Percentiles rank a stretch among this genome's conserved stretches.
Conservation (phyloP, 768 basidiomycete genomes). For the Trametes cubensis region DNA sequence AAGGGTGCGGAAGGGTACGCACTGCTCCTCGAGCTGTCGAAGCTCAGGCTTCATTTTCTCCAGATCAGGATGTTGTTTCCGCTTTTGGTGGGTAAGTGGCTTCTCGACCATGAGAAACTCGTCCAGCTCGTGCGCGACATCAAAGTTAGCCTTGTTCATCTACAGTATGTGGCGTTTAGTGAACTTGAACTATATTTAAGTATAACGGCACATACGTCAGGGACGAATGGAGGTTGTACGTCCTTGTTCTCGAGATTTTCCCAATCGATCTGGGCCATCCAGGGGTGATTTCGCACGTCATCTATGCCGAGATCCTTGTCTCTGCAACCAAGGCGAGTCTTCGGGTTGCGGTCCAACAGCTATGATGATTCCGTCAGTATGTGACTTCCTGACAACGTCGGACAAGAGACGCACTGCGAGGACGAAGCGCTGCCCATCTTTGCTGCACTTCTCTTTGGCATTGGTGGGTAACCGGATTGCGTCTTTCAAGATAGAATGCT, state of each 20-base stretch:
- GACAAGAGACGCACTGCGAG: constrained; percentile 54
- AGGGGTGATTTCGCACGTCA: constrained; percentile 80
- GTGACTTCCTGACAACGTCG: not conserved
- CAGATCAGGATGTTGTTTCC: constrained; percentile 89
- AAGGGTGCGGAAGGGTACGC: constrained; percentile 34
- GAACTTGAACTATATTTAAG: not conserved
- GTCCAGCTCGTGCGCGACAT: constrained; percentile 95
- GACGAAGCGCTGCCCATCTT: constrained; percentile 66
- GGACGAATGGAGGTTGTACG: constrained; percentile 80
- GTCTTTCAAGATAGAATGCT: constrained; percentile 82
- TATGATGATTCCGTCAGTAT: constrained; percentile 34
- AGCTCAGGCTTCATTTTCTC: constrained; percentile 91
- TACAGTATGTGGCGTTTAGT: constrained; percentile 36
- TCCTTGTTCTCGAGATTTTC: constrained; percentile 69
- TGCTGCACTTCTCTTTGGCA: constrained; percentile 59
- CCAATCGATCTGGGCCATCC: constrained; percentile 88
- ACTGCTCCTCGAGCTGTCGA: constrained; percentile 93
- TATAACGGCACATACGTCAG: constrained; percentile 70
- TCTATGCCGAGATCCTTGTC: constrained; percentile 69
- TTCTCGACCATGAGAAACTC: constrained; percentile 98
- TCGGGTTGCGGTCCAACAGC: constrained; percentile 85
- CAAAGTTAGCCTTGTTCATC: constrained; percentile 98
- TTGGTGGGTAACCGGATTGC: constrained; percentile 76
- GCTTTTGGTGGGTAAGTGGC: constrained; percentile 91
- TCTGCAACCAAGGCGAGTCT: constrained; percentile 79